Evolutionary conservation across 768 basidiomycete species (phyloP).

Genomic region (Thelephora ganbajun): DNA sequence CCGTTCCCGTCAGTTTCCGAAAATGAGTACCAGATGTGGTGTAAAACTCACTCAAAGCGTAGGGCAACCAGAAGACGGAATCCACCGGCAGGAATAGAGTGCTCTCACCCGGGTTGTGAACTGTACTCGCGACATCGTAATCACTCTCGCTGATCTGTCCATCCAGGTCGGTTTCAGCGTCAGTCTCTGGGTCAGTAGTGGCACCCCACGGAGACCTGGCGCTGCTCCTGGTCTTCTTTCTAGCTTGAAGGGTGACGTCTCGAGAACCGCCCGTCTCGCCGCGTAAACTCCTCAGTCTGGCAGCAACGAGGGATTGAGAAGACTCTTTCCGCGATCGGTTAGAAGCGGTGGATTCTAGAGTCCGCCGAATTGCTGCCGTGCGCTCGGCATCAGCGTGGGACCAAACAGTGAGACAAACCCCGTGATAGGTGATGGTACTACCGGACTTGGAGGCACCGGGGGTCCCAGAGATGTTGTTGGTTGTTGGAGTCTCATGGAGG

Average conservation of each 20-base stretch:
- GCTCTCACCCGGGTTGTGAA: conserved; percentile 76
- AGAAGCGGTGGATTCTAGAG: conserved; percentile 40
- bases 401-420: conserved; percentile 91
- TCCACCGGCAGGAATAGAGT: conserved; percentile 81
- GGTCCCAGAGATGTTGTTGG: background rate
- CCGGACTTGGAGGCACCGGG: conserved; percentile 12
- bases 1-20: background rate
- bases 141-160: conserved; percentile 69
- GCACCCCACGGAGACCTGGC: conserved; percentile 60
- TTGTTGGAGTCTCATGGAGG: conserved; percentile 14
- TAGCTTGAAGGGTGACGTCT: conserved; percentile 47
- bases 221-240: conserved; percentile 39
- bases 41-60: conserved; percentile 59
- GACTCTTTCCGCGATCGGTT: conserved; percentile 69
- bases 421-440: conserved; percentile 65
- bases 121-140: conserved; percentile 67
- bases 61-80: conserved; percentile 91
- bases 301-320: conserved; percentile 51
- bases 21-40: conserved; percentile 2
- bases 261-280: conserved; percentile 25
- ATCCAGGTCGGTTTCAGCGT: conserved; percentile 63
- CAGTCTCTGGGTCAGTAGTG: conserved; percentile 34
- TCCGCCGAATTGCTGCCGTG: conserved; percentile 69
- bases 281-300: conserved; percentile 52
- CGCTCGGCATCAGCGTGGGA: conserved; percentile 87